Evolutionary conservation across 495 filamentous ascomycete genomes (phyloP).

Genomic region (Platismatia glauca): DNA sequence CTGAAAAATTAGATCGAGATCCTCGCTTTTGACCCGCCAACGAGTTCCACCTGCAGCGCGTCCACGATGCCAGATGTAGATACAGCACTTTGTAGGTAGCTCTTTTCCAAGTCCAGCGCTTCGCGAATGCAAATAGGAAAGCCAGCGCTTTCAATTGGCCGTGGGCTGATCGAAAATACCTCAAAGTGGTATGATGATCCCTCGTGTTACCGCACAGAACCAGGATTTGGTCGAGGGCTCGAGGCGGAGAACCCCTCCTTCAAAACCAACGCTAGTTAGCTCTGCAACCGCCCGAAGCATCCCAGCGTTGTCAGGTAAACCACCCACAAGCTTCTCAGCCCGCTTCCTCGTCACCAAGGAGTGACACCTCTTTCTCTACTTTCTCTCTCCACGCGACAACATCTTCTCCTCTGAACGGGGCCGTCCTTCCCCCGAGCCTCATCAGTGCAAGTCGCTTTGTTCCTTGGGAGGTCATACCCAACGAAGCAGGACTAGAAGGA

Average conservation of each 20-base stretch:
- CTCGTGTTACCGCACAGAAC: constrained; percentile 2
- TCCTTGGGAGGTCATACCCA: constrained; percentile 9
- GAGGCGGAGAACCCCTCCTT: background rate
- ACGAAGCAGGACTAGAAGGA: background rate
- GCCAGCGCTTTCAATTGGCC: background rate
- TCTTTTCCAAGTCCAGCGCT: constrained; percentile 1
- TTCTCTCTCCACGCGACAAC: constrained; percentile 19
- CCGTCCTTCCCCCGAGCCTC: constrained; percentile 17
- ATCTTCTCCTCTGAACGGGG: constrained; percentile 17
- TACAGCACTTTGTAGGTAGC: background rate
- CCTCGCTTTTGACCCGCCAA: background rate
- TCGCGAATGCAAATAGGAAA: background rate
- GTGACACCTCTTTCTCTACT: constrained; percentile 16
- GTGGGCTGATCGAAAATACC: background rate
- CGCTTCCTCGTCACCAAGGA: constrained; percentile 4
- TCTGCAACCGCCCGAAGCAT: constrained; percentile 2
- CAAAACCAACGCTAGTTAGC: constrained; percentile 2
- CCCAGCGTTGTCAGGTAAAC: constrained; percentile 7
- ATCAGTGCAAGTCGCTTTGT: background rate
- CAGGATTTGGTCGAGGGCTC: background rate
- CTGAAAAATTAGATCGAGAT: background rate
- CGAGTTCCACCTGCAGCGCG: background rate
- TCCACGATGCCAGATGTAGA: background rate
- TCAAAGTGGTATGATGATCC: background rate
- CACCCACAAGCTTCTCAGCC: background rate